These are phyloP conservation scores for Ceratobasidium theobromae DNA, from an alignment of 1,284 basidiomycete genomes.

Conservation along the genomic window DNA sequence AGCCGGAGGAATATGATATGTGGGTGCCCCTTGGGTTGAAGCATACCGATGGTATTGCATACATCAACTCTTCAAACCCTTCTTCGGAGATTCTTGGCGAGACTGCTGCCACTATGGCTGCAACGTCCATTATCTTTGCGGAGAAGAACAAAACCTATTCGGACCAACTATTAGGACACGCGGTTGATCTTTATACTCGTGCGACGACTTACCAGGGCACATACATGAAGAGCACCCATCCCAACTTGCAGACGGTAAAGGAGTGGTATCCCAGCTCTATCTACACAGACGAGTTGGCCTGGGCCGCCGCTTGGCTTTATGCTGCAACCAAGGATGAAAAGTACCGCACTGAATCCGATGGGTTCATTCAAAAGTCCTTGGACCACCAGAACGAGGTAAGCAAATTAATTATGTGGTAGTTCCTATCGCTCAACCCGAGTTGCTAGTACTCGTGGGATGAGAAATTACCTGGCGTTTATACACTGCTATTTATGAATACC, in stretches of 20 bases:
- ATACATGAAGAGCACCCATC: constrained; percentile 35
- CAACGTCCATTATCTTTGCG: constrained; percentile 33
- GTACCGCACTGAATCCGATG: constrained; percentile 26
- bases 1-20: constrained; percentile 35
- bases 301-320: constrained; percentile 35
- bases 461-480: constrained; percentile 32
- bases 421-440: background rate
- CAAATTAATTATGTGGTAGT: background rate
- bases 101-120: constrained; percentile 32
- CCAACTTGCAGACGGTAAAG: constrained; percentile 34
- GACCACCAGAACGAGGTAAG: constrained; percentile 31
- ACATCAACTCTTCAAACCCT: constrained; percentile 35
- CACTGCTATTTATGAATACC: constrained; percentile 28
- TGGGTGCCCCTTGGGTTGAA: constrained; percentile 31
- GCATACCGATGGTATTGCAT: constrained; percentile 33
- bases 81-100: constrained; percentile 36
- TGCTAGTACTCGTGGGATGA: constrained; percentile 35
- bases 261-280: constrained; percentile 35
- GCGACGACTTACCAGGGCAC: constrained; percentile 32
- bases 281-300: constrained; percentile 33
- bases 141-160: constrained; percentile 32
- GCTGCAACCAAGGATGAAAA: constrained; percentile 33
- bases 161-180: constrained; percentile 26
- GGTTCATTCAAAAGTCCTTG: constrained; percentile 29
- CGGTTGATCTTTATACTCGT: constrained; percentile 33